Conservation (phyloP, 352 stramenopile genomes). For the Aphanomyces euteiches region DNA sequence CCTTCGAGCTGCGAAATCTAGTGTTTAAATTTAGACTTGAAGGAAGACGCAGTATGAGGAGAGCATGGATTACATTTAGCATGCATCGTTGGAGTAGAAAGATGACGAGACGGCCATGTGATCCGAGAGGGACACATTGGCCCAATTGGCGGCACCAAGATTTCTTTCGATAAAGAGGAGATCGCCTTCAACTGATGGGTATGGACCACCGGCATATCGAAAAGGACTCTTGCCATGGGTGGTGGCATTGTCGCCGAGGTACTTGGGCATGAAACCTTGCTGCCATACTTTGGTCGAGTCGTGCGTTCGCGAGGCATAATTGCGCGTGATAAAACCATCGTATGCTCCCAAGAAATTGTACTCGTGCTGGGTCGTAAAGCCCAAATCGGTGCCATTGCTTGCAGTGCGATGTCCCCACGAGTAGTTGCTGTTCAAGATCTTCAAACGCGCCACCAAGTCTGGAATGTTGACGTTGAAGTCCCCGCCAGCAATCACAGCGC, state of each 20-base stretch:
- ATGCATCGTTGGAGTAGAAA: too few species aligned
- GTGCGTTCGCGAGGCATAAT: neutral
- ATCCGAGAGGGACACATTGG: neutral
- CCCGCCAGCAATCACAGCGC: neutral
- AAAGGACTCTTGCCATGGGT: neutral
- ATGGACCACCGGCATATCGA: neutral
- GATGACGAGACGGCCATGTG: neutral
- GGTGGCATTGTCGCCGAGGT: neutral
- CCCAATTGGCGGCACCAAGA: neutral
- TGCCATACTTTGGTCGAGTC: neutral
- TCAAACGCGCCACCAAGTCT: neutral
- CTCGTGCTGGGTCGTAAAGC: slow-evolving; percentile 1
- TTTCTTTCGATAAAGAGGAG: neutral
- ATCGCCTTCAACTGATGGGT: neutral
- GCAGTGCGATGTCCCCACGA: neutral
- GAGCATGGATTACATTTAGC: too few species aligned
- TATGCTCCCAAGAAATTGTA: neutral
- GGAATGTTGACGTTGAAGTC: neutral
- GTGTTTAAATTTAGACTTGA: too few species aligned
- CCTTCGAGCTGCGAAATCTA: too few species aligned
- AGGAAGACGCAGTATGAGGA: too few species aligned
- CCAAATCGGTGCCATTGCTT: neutral
- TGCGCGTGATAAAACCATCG: neutral
- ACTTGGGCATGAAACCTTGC: neutral
- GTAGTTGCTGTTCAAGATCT: neutral